These are phyloP conservation scores for Alternaria hordeiaustralica DNA, from an alignment of 2,329 filamentous ascomycete genomes.

Conservation along the genomic window DNA sequence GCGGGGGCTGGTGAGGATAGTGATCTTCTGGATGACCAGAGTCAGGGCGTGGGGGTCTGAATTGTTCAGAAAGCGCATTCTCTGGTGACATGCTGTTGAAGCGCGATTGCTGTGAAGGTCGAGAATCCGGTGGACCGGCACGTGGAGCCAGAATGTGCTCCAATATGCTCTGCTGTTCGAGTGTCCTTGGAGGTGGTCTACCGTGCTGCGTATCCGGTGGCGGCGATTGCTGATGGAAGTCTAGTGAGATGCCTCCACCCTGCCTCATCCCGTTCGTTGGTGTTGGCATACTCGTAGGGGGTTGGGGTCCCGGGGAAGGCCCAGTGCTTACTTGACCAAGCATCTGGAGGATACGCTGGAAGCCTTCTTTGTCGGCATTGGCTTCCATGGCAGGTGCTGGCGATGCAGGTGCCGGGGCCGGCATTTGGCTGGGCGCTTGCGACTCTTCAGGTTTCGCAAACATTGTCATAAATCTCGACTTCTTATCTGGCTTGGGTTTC, in stretches of 20 bases:
- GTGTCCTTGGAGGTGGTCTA: constrained; percentile 33
- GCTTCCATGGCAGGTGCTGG: constrained; percentile 47
- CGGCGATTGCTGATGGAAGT: constrained; percentile 41
- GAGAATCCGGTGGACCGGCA: constrained; percentile 37
- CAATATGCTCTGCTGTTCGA: constrained; percentile 46
- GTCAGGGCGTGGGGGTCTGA: constrained; percentile 38
- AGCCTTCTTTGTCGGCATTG: constrained; percentile 81
- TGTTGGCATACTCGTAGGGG: constrained; percentile 26
- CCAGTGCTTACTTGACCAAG: constrained; percentile 62
- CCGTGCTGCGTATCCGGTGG: constrained; percentile 36
- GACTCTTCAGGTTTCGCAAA: constrained; percentile 53
- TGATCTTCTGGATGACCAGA: constrained; percentile 40
- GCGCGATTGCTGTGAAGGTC: constrained; percentile 37
- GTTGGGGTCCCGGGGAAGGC: constrained; percentile 22
- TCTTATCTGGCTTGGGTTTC: constrained; percentile 67
- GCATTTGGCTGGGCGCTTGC: constrained; percentile 19
- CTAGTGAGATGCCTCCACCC: constrained; percentile 39
- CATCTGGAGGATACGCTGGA: constrained; percentile 82
- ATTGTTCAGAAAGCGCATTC: constrained; percentile 39
- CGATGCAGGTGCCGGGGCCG: constrained; percentile 23
- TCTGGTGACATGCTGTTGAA: constrained; percentile 47
- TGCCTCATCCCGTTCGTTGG: constrained; percentile 38
- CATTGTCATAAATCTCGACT: constrained; percentile 86
- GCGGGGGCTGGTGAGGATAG: constrained; percentile 39
- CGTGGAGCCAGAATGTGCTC: constrained; percentile 46